Conservation (phyloP, 2,329 filamentous ascomycete genomes). For the Aspergillus glaucus region DNA sequence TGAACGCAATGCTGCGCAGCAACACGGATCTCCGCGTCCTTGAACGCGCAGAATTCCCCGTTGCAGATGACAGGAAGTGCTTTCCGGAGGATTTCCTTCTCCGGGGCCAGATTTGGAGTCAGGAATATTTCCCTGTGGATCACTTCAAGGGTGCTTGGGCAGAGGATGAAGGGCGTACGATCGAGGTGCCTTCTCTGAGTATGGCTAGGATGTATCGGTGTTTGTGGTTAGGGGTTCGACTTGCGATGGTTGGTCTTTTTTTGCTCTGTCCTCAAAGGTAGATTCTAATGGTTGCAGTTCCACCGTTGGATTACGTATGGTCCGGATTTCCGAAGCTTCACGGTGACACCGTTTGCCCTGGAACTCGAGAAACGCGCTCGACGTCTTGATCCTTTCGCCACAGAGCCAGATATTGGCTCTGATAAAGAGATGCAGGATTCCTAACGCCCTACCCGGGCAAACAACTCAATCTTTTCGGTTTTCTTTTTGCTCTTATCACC, state of each 20-base stretch:
- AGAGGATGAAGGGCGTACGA: constrained; percentile 50
- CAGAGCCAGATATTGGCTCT: background rate
- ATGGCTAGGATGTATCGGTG: constrained; percentile 47
- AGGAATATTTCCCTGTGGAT: constrained; percentile 41
- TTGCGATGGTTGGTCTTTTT: constrained; percentile 36
- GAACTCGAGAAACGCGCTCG: constrained; percentile 15
- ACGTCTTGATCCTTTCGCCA: constrained; percentile 8
- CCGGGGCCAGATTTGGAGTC: constrained; percentile 50
- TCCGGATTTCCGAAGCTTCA: constrained; percentile 22
- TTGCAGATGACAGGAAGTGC: constrained; percentile 38
- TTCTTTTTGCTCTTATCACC: background rate
- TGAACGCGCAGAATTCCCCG: constrained; percentile 38
- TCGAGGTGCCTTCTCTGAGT: constrained; percentile 46
- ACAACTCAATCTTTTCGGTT: background rate
- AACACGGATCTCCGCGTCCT: constrained; percentile 30
- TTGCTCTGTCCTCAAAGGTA: background rate
- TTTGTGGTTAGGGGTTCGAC: constrained; percentile 42
- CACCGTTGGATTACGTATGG: constrained; percentile 38
- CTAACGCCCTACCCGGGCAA: too few relatives aligned
- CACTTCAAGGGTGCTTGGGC: constrained; percentile 47
- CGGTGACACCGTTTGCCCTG: constrained; percentile 24
- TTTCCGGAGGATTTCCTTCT: constrained; percentile 55
- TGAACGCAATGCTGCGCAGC: constrained; percentile 47
- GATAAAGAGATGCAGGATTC: constrained; percentile 7
- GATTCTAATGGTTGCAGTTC: constrained; percentile 20